Evolutionary conservation across 148 eudicot genomes (phyloP).

Genomic region (Silene latifolia): DNA sequence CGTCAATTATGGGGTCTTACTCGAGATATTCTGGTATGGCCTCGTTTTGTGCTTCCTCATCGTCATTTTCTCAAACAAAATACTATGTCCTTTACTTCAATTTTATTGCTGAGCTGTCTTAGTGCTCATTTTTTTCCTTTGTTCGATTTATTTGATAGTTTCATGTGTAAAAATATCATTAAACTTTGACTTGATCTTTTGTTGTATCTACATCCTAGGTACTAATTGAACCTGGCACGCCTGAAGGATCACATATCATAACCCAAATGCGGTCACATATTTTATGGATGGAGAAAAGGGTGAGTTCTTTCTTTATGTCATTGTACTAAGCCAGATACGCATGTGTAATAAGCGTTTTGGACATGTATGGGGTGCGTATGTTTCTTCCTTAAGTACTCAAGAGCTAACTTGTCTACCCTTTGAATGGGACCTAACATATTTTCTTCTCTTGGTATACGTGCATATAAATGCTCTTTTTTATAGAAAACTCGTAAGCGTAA

Average conservation of each 20-base stretch:
- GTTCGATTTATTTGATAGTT: background rate
- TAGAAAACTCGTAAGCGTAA: conserved; percentile 68
- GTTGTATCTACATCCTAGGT: conserved; percentile 39
- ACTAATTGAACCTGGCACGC: conserved; percentile 94
- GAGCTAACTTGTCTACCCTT: background rate
- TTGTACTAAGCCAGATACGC: background rate
- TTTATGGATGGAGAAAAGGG: conserved; percentile 99
- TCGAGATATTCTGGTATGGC: conserved; percentile 67
- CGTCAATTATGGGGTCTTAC: conserved; percentile 96
- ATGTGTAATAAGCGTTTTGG: background rate
- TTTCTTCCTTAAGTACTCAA: background rate
- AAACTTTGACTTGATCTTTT: background rate
- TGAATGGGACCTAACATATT: background rate
- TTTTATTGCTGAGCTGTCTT: background rate
- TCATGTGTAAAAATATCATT: background rate
- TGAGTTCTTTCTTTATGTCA: conserved; percentile 18
- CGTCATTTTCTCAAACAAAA: background rate
- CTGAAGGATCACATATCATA: conserved; percentile 82
- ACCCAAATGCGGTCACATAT: conserved; percentile 93
- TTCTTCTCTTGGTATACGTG: background rate
- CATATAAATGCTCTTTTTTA: background rate
- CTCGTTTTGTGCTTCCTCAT: conserved; percentile 1
- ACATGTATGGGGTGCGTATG: background rate
- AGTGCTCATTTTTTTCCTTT: background rate
- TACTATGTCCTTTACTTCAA: background rate